Percentiles rank a stretch among this genome's conserved stretches.
phyloP scores from a whole-genome alignment of 768 basidiomycete species.

The Termitomyces sp. region DNA sequence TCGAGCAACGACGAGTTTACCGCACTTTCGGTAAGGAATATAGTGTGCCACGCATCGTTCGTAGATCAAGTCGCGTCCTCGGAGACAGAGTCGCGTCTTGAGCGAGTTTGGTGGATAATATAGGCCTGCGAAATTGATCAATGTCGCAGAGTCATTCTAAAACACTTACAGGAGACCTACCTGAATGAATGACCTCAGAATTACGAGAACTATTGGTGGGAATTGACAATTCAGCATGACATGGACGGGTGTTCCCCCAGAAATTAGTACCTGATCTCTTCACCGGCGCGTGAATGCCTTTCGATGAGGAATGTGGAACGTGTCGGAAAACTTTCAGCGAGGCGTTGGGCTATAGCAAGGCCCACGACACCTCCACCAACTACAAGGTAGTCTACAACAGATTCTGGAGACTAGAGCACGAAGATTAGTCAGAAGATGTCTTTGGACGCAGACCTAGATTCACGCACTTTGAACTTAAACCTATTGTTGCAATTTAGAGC shows the following conservation, averaged over 20 bases:
- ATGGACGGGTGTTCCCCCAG: neutral
- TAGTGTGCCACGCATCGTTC: conserved; percentile 55
- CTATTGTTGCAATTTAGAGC: conserved; percentile 56
- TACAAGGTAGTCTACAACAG: conserved; percentile 75
- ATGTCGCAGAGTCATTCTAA: neutral
- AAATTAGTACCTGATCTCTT: conserved; percentile 70
- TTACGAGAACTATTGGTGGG: conserved; percentile 66
- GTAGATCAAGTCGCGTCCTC: conserved; percentile 83
- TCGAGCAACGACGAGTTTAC: conserved; percentile 87
- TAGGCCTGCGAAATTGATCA: conserved; percentile 43
- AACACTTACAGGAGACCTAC: conserved; percentile 25
- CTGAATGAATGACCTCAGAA: conserved; percentile 93
- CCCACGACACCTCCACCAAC: conserved; percentile 91
- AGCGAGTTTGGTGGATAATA: conserved; percentile 82
- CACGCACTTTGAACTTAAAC: conserved; percentile 55
- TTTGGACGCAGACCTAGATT: neutral
- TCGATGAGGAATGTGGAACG: conserved; percentile 82
- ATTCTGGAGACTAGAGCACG: conserved; percentile 42
- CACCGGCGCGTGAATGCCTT: conserved; percentile 65
- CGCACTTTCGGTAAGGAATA: conserved; percentile 67
- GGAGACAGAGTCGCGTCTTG: conserved; percentile 82
- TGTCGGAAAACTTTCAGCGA: conserved; percentile 56
- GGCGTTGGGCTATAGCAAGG: conserved; percentile 74
- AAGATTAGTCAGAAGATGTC: neutral
- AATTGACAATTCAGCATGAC: neutral